These are phyloP conservation scores for Lipomyces japonicus DNA, from an alignment of 805 yeast species.

Conservation along the genomic window DNA sequence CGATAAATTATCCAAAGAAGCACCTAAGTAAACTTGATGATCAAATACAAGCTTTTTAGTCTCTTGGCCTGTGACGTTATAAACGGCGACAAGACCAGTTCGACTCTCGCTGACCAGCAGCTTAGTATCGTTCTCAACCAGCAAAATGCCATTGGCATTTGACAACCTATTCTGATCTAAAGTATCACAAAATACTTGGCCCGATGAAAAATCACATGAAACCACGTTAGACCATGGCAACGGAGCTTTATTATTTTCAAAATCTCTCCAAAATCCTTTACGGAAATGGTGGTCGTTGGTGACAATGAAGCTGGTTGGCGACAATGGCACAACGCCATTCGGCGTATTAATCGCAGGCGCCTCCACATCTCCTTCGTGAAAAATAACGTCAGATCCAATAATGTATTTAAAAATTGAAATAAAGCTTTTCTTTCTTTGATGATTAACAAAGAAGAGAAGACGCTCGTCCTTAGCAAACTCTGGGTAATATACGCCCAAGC, in stretches of 20 bases:
- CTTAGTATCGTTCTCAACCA: conserved; percentile 9
- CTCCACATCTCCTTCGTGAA: conserved; percentile 2
- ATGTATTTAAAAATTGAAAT: conserved; percentile 10
- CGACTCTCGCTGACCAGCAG: conserved; percentile 11
- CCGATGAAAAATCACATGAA: conserved; percentile 2
- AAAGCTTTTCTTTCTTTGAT: conserved; percentile 7
- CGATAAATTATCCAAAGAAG: conserved; percentile 8
- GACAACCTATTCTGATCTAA: conserved; percentile 1
- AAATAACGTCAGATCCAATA: conserved; percentile 1
- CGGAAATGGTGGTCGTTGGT: conserved; percentile 17
- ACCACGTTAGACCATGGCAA: conserved; percentile 13
- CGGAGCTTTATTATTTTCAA: conserved; percentile 13
- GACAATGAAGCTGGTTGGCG: conserved; percentile 12
- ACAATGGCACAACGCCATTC: conserved; percentile 8
- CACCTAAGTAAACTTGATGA: background rate
- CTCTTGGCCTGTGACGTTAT: conserved; percentile 1
- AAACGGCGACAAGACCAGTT: conserved; percentile 6
- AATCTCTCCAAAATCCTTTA: background rate
- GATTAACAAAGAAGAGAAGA: conserved; percentile 13
- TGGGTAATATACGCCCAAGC: conserved; percentile 11
- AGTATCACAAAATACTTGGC: background rate
- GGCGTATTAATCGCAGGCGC: conserved; percentile 9
- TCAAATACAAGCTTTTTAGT: conserved; percentile 8
- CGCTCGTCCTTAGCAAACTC: conserved; percentile 7
- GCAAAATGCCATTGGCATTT: conserved; percentile 9